phyloP scores from a whole-genome alignment of 1,284 basidiomycete species.

The Moesziomyces sp. region DNA sequence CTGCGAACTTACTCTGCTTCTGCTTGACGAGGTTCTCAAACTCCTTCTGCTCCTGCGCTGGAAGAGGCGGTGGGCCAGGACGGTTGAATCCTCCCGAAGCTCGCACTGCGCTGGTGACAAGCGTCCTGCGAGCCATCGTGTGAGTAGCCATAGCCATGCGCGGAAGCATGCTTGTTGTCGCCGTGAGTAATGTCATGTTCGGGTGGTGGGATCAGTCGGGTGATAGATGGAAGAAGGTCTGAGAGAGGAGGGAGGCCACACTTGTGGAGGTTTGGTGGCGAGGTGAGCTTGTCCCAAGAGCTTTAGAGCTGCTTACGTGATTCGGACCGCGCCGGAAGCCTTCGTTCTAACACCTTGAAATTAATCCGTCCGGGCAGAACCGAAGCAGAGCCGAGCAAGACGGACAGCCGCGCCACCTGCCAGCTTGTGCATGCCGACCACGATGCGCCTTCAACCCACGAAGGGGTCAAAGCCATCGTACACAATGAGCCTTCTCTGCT shows the following conservation, averaged over 20 bases:
- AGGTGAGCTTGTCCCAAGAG: not conserved
- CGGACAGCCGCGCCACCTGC: too few relatives aligned
- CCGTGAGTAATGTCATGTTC: slow-evolving; percentile 14
- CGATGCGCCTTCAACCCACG: too few relatives aligned
- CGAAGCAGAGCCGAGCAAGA: too few relatives aligned
- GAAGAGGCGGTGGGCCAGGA: slow-evolving; percentile 67
- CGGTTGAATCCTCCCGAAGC: slow-evolving; percentile 53
- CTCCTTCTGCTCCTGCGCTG: slow-evolving; percentile 68
- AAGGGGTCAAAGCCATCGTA: too few relatives aligned
- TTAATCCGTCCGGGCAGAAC: too few relatives aligned
- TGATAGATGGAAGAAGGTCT: not conserved
- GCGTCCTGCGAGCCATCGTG: slow-evolving; percentile 12
- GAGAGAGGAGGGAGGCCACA: not conserved
- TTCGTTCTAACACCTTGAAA: not conserved
- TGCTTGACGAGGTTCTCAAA: slow-evolving; percentile 68
- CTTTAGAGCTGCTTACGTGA: slow-evolving; percentile 37
- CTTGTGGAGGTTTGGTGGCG: slow-evolving; percentile 23
- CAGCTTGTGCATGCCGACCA: too few relatives aligned
- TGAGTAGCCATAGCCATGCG: not conserved
- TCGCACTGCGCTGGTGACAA: slow-evolving; percentile 10
- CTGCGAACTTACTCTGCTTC: slow-evolving; percentile 54
- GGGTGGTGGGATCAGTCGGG: not conserved
- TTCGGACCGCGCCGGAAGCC: slow-evolving; percentile 6
- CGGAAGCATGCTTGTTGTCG: not conserved
- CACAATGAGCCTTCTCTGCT: too few relatives aligned